phyloP scores from a whole-genome alignment of 2,329 filamentous ascomycete genomes.

The Aspergillus novofumigatus region DNA sequence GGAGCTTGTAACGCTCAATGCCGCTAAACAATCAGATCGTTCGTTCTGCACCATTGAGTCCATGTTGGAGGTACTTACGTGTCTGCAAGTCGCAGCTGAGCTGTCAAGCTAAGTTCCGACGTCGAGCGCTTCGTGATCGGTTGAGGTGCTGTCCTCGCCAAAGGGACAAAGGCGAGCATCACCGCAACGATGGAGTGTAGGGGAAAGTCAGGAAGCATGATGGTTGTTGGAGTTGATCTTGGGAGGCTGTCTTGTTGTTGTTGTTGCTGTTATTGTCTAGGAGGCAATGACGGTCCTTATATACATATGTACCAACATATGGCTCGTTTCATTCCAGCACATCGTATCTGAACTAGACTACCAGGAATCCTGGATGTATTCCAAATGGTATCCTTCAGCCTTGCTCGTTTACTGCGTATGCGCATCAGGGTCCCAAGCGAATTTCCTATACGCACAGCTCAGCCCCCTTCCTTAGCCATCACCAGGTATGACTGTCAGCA shows the following conservation, averaged over 20 bases:
- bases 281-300: background rate
- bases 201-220: conserved; percentile 6
- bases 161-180: conserved; percentile 6
- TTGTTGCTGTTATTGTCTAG: background rate
- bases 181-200: conserved; percentile 4
- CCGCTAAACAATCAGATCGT: conserved; percentile 7
- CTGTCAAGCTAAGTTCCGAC: conserved; percentile 16
- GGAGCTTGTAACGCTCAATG: conserved; percentile 19
- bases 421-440: background rate
- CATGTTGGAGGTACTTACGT: conserved; percentile 9
- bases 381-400: conserved; percentile 4
- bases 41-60: background rate
- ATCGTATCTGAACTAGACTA: background rate
- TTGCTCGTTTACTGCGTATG: background rate
- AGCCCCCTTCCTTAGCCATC: conserved; percentile 3
- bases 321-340: background rate
- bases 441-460: conserved; percentile 10
- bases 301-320: conserved; percentile 6
- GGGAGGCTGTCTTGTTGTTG: background rate
- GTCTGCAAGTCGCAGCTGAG: conserved; percentile 18
- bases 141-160: conserved; percentile 12
- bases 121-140: conserved; percentile 9
- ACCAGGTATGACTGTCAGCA: background rate
- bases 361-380: background rate
- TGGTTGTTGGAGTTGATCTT: background rate